Base-by-base conservation (phyloP, 495 filamentous ascomycete genomes). In the Evernia prunastri region DNA sequence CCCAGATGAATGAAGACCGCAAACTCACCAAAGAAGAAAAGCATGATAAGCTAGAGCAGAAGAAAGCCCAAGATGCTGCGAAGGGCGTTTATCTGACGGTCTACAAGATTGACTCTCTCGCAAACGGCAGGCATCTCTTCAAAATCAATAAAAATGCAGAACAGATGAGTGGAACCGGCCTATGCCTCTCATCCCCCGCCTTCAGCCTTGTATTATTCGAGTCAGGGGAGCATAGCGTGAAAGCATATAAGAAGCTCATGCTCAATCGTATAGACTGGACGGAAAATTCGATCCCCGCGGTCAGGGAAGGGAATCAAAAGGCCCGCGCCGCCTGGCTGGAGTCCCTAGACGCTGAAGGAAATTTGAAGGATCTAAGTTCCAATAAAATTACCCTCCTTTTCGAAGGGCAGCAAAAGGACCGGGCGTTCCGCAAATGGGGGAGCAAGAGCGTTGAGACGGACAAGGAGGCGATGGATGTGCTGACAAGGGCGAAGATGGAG, bases 221-320 rank as follows among this genome's bases (percentile, higher is more conserved):
- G 72, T 92, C 93, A 31, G 94, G 94, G 60, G 80, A 84, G 61
- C 86, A 92, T 71, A 86, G 86, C 42, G 87, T 92, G 73, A 84
- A 82, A 39, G 83, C 84, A 58, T 97, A 96, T 78, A 89, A 87
- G 70, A 95, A 92, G 73, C 77, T 97, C 35, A 92, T 97, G 89
- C 76, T 93, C 27, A 86, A 95, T 63, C 90, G 94, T 20, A 92
- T 97, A 69, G 86, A 93, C 72, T 99, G 94, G 94, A 89, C 87
- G 4, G 93, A 97, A 72, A 92, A 96, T 64, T 82, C 85, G 5
- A 84, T 86, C 4, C 87, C 92, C 23, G 76, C 72, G 63, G 80
- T 83, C 51, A 78, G 81, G 36, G 79, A 87, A 63, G 81, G 82
- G 51, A 86, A 86, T 65, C 75, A 82, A 49, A 82, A 87, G 70